Evolutionary conservation across 257 asterid genomes (phyloP).

Genomic region (Gentiana dahurica): DNA sequence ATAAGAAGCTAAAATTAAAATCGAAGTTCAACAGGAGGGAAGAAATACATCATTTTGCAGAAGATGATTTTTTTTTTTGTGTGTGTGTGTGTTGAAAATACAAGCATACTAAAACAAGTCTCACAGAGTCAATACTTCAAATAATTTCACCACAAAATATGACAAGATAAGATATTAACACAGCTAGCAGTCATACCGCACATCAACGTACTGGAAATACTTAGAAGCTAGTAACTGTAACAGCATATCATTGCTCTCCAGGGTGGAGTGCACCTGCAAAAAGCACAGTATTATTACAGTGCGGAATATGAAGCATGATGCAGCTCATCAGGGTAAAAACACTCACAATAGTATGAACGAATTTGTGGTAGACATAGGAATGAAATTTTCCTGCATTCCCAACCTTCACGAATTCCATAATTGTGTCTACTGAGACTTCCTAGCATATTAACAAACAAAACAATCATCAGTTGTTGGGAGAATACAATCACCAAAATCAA

Average conservation of each 20-base stretch:
- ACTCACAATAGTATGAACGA: conserved; percentile 58
- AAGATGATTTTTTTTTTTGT: too few relatives aligned
- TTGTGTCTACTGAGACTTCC: conserved; percentile 71
- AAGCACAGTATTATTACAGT: not conserved
- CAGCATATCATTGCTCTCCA: conserved; percentile 39
- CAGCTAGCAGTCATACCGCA: conserved; percentile 40
- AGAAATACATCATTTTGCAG: too few relatives aligned
- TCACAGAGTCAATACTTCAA: too few relatives aligned
- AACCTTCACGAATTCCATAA: conserved; percentile 86
- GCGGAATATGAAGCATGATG: not conserved
- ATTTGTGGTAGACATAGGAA: conserved; percentile 63
- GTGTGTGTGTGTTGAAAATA: too few relatives aligned
- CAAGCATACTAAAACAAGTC: too few relatives aligned
- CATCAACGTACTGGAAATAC: conserved; percentile 70
- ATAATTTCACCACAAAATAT: too few relatives aligned
- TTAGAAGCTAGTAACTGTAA: conserved; percentile 51
- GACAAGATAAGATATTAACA: too few relatives aligned
- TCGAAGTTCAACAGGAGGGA: too few relatives aligned
- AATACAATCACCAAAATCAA: not conserved
- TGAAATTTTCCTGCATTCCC: conserved; percentile 75
- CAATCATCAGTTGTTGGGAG: not conserved
- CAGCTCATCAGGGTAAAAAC: not conserved
- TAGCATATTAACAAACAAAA: conserved; percentile 10
- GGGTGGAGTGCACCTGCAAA: conserved; percentile 47
- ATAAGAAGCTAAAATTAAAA: too few relatives aligned